These are phyloP conservation scores for Boletus eberwhitei DNA, from an alignment of 768 basidiomycete genomes.

Conservation along the genomic window DNA sequence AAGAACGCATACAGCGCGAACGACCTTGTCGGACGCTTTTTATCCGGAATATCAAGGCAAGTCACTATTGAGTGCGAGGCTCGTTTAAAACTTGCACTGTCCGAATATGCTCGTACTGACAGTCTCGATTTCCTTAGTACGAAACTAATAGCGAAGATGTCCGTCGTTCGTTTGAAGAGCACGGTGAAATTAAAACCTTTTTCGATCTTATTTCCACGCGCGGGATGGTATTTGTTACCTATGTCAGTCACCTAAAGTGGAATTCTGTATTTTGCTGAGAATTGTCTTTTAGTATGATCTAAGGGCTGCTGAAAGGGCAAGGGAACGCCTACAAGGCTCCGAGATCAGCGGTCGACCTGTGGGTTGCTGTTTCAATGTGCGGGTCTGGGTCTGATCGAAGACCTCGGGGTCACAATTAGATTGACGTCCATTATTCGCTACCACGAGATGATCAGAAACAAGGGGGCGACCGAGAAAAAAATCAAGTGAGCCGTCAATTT, in stretches of 20 bases:
- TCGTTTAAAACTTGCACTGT: slow-evolving; percentile 7
- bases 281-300: slow-evolving; percentile 71
- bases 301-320: slow-evolving; percentile 87
- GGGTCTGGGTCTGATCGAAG: slow-evolving; percentile 4
- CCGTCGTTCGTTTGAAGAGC: slow-evolving; percentile 81
- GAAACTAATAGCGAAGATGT: slow-evolving; percentile 87
- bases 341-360: slow-evolving; percentile 88
- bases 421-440: slow-evolving; percentile 97
- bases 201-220: slow-evolving; percentile 92
- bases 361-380: slow-evolving; percentile 34
- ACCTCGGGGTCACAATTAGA: slow-evolving; percentile 45
- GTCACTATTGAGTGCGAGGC: slow-evolving; percentile 34
- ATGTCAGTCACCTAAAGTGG: slow-evolving; percentile 57
- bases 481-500: slow-evolving; percentile 56
- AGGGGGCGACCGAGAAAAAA: slow-evolving; percentile 62
- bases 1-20: slow-evolving; percentile 91
- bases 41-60: slow-evolving; percentile 97
- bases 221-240: slow-evolving; percentile 99
- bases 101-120: slow-evolving; percentile 11
- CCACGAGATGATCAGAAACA: slow-evolving; percentile 82
- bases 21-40: slow-evolving; percentile 94
- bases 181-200: slow-evolving; percentile 95
- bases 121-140: slow-evolving; percentile 50
- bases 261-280: slow-evolving; percentile 12
- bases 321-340: slow-evolving; percentile 87